Evolutionary conservation across 1,139 yeast genomes (phyloP).

Genomic region (Debaryomyces sp.): DNA sequence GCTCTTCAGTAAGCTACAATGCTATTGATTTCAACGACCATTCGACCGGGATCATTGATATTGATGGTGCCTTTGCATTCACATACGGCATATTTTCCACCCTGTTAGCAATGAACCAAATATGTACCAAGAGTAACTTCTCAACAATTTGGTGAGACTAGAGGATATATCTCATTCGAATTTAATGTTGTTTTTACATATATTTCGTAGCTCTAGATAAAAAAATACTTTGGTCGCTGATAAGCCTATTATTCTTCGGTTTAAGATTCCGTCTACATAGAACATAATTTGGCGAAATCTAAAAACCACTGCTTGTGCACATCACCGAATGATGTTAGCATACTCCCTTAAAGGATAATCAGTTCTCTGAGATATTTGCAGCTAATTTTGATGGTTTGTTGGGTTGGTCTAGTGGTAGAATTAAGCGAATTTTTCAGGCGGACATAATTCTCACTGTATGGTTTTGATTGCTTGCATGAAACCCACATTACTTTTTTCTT

Average conservation of each 20-base stretch:
- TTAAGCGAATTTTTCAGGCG: not conserved
- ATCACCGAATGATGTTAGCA: too few species aligned
- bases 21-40: constrained; percentile 23
- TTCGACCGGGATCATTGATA: constrained; percentile 27
- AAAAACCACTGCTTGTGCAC: too few species aligned
- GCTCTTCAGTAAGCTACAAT: constrained; percentile 26
- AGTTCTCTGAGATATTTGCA: not conserved
- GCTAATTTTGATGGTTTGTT: not conserved
- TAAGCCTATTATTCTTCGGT: not conserved
- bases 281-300: not conserved
- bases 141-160: constrained; percentile 19
- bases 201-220: constrained; percentile 25
- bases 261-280: not conserved
- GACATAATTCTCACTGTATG: not conserved
- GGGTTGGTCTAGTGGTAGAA: not conserved
- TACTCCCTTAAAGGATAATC: too few species aligned
- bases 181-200: constrained; percentile 27
- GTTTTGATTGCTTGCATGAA: not conserved
- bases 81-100: constrained; percentile 31
- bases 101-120: constrained; percentile 31
- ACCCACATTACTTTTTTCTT: not conserved
- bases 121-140: constrained; percentile 33
- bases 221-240: constrained; percentile 24
- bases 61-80: constrained; percentile 30
- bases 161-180: constrained; percentile 34